phyloP scores from a whole-genome alignment of 2,329 filamentous ascomycete genomes.

The Calonectria honghensis region DNA sequence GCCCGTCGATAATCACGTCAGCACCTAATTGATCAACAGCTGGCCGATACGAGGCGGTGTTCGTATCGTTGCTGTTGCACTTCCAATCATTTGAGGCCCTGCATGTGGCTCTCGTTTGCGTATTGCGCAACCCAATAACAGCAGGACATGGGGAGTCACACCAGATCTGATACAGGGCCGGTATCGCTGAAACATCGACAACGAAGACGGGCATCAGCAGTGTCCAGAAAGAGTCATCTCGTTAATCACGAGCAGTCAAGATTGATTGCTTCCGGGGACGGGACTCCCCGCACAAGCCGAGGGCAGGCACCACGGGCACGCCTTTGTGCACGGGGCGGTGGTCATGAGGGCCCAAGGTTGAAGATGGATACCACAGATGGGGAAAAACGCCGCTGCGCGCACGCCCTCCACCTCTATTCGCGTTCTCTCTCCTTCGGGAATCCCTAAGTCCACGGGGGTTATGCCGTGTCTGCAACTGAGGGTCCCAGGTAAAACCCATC shows the following conservation, averaged over 20 bases:
- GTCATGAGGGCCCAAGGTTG: conserved; percentile 19
- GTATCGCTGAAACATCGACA: conserved; percentile 9
- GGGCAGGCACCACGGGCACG: conserved; percentile 6
- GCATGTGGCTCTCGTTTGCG: not conserved
- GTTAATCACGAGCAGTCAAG: not conserved
- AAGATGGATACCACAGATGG: not conserved
- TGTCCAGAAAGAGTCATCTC: not conserved
- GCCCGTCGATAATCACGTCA: conserved; percentile 10
- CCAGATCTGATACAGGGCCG: conserved; percentile 23
- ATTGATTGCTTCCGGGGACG: conserved; percentile 6
- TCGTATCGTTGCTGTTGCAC: not conserved
- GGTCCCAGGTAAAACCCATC: not conserved
- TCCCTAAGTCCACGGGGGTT: not conserved
- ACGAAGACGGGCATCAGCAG: not conserved
- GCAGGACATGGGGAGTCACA: conserved; percentile 1
- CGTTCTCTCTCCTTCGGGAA: not conserved
- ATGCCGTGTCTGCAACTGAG: not conserved
- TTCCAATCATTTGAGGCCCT: not conserved
- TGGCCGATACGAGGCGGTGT: conserved; percentile 4
- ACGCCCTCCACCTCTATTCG: not conserved
- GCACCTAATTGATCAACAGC: conserved; percentile 30
- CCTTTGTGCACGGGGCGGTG: conserved; percentile 20
- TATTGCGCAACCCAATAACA: conserved; percentile 10
- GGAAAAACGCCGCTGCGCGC: not conserved
- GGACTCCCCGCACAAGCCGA: conserved; percentile 11